Evolutionary conservation across 2,329 filamentous ascomycete species (phyloP).

Genomic region (Pestalotiopsis fici): DNA sequence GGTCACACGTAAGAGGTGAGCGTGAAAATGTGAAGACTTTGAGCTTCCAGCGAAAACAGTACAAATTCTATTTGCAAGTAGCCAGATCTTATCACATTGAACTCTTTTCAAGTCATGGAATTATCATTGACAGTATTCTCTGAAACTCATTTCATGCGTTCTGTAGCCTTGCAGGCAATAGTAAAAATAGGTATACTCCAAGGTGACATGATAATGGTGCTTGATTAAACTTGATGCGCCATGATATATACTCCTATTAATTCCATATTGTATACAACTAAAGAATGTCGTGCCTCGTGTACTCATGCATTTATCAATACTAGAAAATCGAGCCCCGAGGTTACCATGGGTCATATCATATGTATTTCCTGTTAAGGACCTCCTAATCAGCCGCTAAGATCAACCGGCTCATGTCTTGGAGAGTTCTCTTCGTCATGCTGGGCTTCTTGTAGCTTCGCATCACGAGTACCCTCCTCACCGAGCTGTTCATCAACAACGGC

Average conservation of each 20-base stretch:
- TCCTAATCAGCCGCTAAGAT: not conserved
- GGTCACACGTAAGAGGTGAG: not conserved
- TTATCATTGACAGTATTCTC: too few relatives aligned
- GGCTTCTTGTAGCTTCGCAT: conserved; percentile 21
- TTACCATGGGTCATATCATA: not conserved
- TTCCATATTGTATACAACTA: not conserved
- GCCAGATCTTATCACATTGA: too few relatives aligned
- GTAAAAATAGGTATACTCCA: too few relatives aligned
- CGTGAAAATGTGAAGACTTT: not conserved
- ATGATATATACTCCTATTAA: not conserved
- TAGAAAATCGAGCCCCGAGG: not conserved
- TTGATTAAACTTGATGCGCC: not conserved
- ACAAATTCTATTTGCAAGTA: too few relatives aligned
- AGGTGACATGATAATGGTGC: not conserved
- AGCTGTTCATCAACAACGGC: conserved; percentile 17
- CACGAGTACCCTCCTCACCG: conserved; percentile 12
- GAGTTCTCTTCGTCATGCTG: not conserved
- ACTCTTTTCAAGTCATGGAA: too few relatives aligned
- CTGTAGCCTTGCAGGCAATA: too few relatives aligned
- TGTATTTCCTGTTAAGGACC: not conserved
- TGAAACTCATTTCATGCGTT: too few relatives aligned
- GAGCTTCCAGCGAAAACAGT: too few relatives aligned
- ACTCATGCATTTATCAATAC: not conserved
- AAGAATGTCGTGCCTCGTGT: not conserved
- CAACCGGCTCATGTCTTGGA: not conserved